Evolutionary conservation across 1,284 basidiomycete species (phyloP).

Genomic region (Leucoagaricus sp.): DNA sequence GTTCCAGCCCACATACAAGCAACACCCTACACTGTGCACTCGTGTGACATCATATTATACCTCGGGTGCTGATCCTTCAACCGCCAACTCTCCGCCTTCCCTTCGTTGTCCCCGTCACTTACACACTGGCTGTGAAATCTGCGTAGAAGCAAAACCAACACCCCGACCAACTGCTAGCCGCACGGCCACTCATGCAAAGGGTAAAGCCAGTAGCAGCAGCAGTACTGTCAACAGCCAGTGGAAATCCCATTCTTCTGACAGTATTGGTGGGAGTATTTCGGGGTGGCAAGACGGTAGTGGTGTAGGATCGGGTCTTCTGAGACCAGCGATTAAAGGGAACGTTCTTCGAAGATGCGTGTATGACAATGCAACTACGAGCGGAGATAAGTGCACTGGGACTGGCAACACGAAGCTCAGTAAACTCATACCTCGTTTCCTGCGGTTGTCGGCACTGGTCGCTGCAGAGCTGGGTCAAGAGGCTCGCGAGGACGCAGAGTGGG

Average conservation of each 20-base stretch:
- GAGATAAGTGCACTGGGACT: constrained; percentile 35
- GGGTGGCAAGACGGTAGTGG: constrained; percentile 74
- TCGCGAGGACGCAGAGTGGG: constrained; percentile 30
- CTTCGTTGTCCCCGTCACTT: constrained; percentile 73
- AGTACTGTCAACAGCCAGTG: constrained; percentile 8
- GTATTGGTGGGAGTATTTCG: constrained; percentile 47
- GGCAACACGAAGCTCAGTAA: constrained; percentile 68
- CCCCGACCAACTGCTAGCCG: constrained; percentile 24
- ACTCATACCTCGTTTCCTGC: constrained; percentile 70
- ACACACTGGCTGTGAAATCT: constrained; percentile 71
- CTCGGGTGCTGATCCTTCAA: constrained; percentile 60
- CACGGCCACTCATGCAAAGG: constrained; percentile 19
- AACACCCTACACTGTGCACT: constrained; percentile 31
- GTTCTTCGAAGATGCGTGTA: constrained; percentile 51
- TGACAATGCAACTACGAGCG: constrained; percentile 25
- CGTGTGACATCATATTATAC: constrained; percentile 56
- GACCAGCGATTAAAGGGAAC: constrained; percentile 53
- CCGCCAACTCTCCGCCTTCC: constrained; percentile 61
- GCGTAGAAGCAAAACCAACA: constrained; percentile 56
- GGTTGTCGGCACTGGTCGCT: constrained; percentile 72
- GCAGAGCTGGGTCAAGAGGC: constrained; percentile 70
- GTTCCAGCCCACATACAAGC: background rate
- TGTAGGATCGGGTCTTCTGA: constrained; percentile 65
- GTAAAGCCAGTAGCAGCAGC: background rate
- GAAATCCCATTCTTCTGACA: background rate